Conservation (phyloP, 805 yeast species). For the Saccharomyces eubayanus region DNA sequence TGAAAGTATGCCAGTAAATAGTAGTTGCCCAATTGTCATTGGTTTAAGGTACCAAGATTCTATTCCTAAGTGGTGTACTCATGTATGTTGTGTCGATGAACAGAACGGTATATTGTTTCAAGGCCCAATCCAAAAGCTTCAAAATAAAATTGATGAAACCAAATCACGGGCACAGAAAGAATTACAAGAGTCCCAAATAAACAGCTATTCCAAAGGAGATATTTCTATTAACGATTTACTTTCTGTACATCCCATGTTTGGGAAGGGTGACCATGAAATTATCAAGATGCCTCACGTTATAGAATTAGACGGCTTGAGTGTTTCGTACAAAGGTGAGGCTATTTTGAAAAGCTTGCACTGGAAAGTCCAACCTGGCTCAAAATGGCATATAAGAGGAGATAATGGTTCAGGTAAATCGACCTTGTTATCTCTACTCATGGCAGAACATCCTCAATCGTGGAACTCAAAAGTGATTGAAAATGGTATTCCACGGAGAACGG, state of each 20-base stretch:
- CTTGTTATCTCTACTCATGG: constrained; percentile 69
- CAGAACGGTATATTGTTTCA: constrained; percentile 40
- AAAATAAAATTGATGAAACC: constrained; percentile 15
- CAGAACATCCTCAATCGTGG: constrained; percentile 98
- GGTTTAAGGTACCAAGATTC: constrained; percentile 73
- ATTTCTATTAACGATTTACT: constrained; percentile 17
- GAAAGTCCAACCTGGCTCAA: constrained; percentile 61
- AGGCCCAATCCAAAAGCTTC: constrained; percentile 36
- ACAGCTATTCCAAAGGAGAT: background rate
- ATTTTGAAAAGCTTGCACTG: constrained; percentile 56
- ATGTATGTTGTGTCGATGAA: constrained; percentile 54
- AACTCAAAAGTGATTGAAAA: constrained; percentile 61
- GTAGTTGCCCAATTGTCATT: constrained; percentile 43
- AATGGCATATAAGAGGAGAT: constrained; percentile 82
- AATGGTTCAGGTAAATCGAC: constrained; percentile 96
- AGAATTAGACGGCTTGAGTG: constrained; percentile 53
- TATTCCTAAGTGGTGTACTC: constrained; percentile 73
- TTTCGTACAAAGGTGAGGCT: constrained; percentile 55
- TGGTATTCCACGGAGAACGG: constrained; percentile 54
- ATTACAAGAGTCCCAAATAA: background rate
- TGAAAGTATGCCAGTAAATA: constrained; percentile 8
- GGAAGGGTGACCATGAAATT: constrained; percentile 7
- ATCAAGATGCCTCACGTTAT: constrained; percentile 28
- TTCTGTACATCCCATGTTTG: constrained; percentile 18
- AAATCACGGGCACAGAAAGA: constrained; percentile 10